Conservation (phyloP, 371 early-diverging fungal genomes). For the Zychaea mexicana region DNA sequence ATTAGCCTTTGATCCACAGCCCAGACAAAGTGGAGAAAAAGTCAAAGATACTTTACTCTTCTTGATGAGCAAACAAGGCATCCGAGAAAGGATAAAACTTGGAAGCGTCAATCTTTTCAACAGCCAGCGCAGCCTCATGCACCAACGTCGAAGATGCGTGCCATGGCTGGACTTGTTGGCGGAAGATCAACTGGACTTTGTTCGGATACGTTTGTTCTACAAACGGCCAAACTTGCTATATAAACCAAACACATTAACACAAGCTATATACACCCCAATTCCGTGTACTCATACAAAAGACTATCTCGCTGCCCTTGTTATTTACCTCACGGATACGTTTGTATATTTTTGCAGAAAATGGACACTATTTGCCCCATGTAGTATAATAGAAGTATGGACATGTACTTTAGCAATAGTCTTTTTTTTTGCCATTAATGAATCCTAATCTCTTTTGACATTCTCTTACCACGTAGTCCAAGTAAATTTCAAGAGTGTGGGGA, state of each 20-base stretch:
- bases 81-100: slow-evolving; percentile 63
- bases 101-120: slow-evolving; percentile 58
- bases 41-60: slow-evolving; percentile 34
- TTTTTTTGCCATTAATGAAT: no score
- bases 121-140: slow-evolving; percentile 84
- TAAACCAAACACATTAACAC: no score
- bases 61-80: slow-evolving; percentile 62
- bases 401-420: not conserved
- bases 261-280: no score
- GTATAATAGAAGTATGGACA: not conserved
- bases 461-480: slow-evolving; percentile 68
- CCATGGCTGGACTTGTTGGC: slow-evolving; percentile 88
- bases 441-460: not conserved
- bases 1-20: no score
- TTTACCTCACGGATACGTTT: slow-evolving; percentile 52
- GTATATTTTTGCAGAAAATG: slow-evolving; percentile 65
- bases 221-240: slow-evolving; percentile 60
- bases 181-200: slow-evolving; percentile 65
- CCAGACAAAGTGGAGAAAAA: not conserved
- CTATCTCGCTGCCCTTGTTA: not conserved
- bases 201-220: slow-evolving; percentile 50
- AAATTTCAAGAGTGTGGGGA: slow-evolving; percentile 62
- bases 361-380: no score
- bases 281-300: not conserved
- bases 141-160: slow-evolving; percentile 75